Evolutionary conservation across 495 filamentous ascomycete species (phyloP).

Genomic region (Tuber brumale): DNA sequence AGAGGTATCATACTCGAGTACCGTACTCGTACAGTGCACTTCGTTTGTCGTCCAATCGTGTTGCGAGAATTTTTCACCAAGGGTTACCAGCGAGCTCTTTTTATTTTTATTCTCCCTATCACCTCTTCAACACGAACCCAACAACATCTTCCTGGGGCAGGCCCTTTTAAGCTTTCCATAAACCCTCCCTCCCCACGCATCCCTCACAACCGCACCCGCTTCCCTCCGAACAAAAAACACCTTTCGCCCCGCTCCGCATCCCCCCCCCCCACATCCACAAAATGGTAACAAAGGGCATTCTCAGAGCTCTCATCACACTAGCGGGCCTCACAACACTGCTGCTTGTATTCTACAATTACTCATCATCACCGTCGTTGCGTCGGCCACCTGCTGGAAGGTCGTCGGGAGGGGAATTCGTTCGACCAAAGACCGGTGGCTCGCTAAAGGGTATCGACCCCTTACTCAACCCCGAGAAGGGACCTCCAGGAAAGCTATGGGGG

Average conservation of each 20-base stretch:
- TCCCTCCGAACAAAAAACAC: slow-evolving; percentile 28
- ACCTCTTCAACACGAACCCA: background rate
- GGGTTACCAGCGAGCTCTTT: background rate
- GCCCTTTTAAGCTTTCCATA: background rate
- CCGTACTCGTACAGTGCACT: too few species aligned
- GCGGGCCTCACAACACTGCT: slow-evolving; percentile 23
- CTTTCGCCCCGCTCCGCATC: background rate
- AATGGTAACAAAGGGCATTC: slow-evolving; percentile 34
- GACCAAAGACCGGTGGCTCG: slow-evolving; percentile 31
- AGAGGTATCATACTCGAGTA: too few species aligned
- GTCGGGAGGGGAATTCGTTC: slow-evolving; percentile 23
- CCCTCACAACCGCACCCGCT: background rate
- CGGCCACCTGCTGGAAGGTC: slow-evolving; percentile 11
- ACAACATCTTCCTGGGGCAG: background rate
- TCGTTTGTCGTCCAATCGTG: background rate
- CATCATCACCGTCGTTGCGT: slow-evolving; percentile 19
- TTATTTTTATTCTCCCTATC: background rate
- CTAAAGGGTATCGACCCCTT: slow-evolving; percentile 40
- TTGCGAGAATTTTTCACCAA: background rate
- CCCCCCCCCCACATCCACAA: slow-evolving; percentile 5
- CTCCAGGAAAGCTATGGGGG: slow-evolving; percentile 33
- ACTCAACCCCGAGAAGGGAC: slow-evolving; percentile 38
- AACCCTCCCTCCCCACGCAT: background rate
- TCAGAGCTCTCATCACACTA: slow-evolving; percentile 28
- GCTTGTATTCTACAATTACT: slow-evolving; percentile 38